Evolutionary conservation across 2,329 filamentous ascomycete species (phyloP), one percentile per base, ranked within the genome.

Genomic region (Colletotrichum shisoi): DNA sequence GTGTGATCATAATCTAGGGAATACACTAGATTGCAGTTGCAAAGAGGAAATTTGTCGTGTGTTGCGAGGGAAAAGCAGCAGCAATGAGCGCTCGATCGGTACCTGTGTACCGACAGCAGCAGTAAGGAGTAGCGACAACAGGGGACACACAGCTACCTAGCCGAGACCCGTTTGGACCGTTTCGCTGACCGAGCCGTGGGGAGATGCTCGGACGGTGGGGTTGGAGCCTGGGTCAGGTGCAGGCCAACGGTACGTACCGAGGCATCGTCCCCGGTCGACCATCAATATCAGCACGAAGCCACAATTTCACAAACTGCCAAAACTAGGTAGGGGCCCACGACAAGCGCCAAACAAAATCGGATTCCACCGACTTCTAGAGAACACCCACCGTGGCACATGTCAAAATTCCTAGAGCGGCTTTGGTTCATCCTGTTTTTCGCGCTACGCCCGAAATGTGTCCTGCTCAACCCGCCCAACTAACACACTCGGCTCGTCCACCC

Each of bases 111-210:
- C 27, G 46, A 24, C 4, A 49, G 57, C 46, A 51, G 48, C 59
- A 54, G 49, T n/a, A 63, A 60, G 37, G 34, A 34, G 11, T 3
- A 27, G 24, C 46, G 13, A 31, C 46, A 12, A 40, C 39, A 31
- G 7, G 27, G 27, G 27, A 31, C 7, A 8, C 27, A 31, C 27
- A 31, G 27, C 27, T 31, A 34, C 8, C 31, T 34, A 45, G 39
- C 57, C 17, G 44, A 59, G 42, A 59, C 57, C 57, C 57, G 57
- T 27, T 64, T 44, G 31, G n/a, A 59, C 64, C 24, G 53, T 67
- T 63, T 63, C 21, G 63, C 61, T 63, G 63, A 63, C 63, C 54
- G 60, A 64, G 64, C 61, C 54, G 60, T 67, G 64, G 64, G 60
- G 60, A 67, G 31, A 8, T 34, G 31, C 31, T 34, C 31, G 31